phyloP scores from a whole-genome alignment of 805 yeast species.

The Teunomyces cretensis region DNA sequence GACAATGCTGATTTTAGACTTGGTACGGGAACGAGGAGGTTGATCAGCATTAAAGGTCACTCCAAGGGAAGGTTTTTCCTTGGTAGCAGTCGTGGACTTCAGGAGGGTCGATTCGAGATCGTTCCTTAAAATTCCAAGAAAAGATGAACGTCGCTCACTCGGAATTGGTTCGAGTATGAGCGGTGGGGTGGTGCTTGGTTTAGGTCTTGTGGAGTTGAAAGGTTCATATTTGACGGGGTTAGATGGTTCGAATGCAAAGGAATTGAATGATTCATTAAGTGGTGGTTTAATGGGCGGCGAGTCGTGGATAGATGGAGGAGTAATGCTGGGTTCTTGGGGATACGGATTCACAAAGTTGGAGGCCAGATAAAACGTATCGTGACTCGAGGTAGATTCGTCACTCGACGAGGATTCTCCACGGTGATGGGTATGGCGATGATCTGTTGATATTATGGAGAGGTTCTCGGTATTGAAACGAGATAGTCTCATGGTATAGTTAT shows the following conservation, averaged over 20 bases:
- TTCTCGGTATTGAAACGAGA: slow-evolving; percentile 1
- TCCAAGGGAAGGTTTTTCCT: slow-evolving; percentile 2
- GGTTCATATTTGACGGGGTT: background rate
- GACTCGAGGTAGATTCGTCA: background rate
- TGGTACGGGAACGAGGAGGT: background rate
- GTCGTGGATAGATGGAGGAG: no score
- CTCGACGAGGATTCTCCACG: background rate
- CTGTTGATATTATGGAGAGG: background rate
- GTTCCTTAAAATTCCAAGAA: background rate
- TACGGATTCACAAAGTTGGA: background rate
- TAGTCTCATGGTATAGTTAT: background rate
- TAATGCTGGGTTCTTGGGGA: no score
- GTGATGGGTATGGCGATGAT: background rate
- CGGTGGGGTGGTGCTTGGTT: background rate
- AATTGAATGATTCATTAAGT: background rate
- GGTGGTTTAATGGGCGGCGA: background rate
- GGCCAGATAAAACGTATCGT: slow-evolving; percentile 2
- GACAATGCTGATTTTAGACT: slow-evolving; percentile 13
- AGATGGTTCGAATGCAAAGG: background rate
- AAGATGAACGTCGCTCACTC: background rate
- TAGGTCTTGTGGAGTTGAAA: background rate
- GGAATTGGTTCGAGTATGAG: background rate
- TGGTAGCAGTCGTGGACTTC: background rate
- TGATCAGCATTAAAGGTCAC: background rate
- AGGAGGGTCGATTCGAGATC: slow-evolving; percentile 1